Evolutionary conservation across 768 basidiomycete species (phyloP).

Genomic region (Leucocoprinus birnbaumii): DNA sequence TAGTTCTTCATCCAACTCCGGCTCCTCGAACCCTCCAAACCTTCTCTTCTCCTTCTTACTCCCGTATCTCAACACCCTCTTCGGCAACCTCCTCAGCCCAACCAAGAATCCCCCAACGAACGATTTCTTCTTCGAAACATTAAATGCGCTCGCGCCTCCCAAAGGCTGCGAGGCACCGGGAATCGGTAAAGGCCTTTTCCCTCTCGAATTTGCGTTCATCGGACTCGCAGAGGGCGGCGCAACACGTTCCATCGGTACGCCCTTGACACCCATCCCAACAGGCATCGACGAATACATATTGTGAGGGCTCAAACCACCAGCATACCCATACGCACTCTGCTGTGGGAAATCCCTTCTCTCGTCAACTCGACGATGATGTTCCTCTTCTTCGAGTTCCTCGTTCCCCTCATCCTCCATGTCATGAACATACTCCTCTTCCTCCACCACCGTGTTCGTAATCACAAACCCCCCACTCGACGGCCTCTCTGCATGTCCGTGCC

Average conservation of each 20-base stretch:
- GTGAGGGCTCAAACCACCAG: too few relatives aligned
- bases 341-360: background rate
- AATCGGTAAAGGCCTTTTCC: conserved; percentile 2
- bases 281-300: conserved; percentile 6
- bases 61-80: conserved; percentile 9
- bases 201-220: too few relatives aligned
- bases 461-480: conserved; percentile 2
- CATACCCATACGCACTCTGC: background rate
- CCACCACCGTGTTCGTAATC: conserved; percentile 6
- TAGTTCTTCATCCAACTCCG: background rate
- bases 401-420: conserved; percentile 5
- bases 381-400: background rate
- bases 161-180: conserved; percentile 3
- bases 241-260: conserved; percentile 10
- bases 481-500: background rate
- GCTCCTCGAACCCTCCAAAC: background rate
- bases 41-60: background rate
- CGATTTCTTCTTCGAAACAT: conserved; percentile 2
- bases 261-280: conserved; percentile 8
- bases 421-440: conserved; percentile 4
- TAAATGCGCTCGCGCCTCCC: too few relatives aligned
- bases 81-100: conserved; percentile 9
- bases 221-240: too few relatives aligned
- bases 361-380: background rate
- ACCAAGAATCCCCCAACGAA: conserved; percentile 7